Evolutionary conservation across 2,329 filamentous ascomycete species (phyloP), one percentile per base, ranked within the genome.

Genomic region (Pseudonectria foliicola): DNA sequence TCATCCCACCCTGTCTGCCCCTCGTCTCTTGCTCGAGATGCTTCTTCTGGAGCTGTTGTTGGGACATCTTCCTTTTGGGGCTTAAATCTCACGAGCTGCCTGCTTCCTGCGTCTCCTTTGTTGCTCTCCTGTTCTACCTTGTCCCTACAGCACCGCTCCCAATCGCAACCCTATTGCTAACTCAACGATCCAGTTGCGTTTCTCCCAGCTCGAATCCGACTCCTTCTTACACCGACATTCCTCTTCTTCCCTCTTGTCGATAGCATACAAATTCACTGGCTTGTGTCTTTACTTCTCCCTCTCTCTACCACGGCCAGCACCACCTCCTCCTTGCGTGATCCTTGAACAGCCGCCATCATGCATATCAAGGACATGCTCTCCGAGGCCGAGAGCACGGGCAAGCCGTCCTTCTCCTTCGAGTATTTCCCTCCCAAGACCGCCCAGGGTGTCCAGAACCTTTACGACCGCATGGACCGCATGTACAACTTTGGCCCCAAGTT

Each of bases 381-480:
- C 50, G 83, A 90, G 52, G 81, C 89, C 63, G 79, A 88, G 64
- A 75, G 76, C 66, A 78, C 81, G 55, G 79, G 80, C 59, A 77
- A 83, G 54, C 83, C 89, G 38, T 92, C 88, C 57, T 95, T 95
- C 72, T 98, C 92, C 40, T 98, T 98, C 70, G 92, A 98, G 64
- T 98, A 95, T 73, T 98, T 98, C 66, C 92, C 92, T 33, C 92
- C 92, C 26, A 98, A 98, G 70, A 98, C 92, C 7, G 84, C 86
- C 10, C 86, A 92, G 67, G 92, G 92, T 73, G 90, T 98, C 10
- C 92, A 98, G 68, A 98, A 98, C 62, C 80, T 98, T 39, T 98
- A 98, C 72, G 92, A 98, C 53, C 86, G 92, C 51, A 96, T 98
- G 85, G 92, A 98, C 66, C 88, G 89, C 65, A 98, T 98, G 92